Conservation (phyloP, 108 stramenopile genomes). For the Cyclotella baltica region DNA sequence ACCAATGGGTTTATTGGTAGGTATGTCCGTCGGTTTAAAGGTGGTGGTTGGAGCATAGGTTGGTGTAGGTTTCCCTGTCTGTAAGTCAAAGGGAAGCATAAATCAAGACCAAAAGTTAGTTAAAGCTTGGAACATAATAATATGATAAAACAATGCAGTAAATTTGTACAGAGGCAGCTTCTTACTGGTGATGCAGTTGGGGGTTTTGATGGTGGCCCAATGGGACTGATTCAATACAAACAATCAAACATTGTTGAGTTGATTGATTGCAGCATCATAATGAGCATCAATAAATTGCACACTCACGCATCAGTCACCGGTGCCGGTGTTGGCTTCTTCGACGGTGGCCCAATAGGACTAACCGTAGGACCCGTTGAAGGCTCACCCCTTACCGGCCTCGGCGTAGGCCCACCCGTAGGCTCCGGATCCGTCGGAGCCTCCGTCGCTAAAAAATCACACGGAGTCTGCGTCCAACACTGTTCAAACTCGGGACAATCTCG, state of each 20-base stretch:
- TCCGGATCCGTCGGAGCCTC: conserved; percentile 32
- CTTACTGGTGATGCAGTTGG: too few relatives aligned
- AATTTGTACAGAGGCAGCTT: too few relatives aligned
- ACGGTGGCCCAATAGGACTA: conserved; percentile 39
- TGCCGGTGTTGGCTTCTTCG: conserved; percentile 27
- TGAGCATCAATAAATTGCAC: too few relatives aligned
- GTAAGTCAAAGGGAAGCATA: neutral
- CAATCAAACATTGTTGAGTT: too few relatives aligned
- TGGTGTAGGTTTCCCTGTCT: conserved; percentile 30
- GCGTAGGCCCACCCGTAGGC: conserved; percentile 11
- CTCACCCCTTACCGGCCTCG: conserved; percentile 20
- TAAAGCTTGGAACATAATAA: neutral
- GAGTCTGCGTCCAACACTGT: conserved; percentile 53
- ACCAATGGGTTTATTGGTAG: neutral
- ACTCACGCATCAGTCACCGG: conserved; percentile 6
- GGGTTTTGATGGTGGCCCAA: too few relatives aligned
- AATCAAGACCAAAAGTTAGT: neutral
- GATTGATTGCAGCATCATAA: too few relatives aligned
- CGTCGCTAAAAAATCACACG: conserved; percentile 51
- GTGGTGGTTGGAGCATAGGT: conserved; percentile 43
- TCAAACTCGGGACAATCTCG: conserved; percentile 47
- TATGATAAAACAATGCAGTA: too few relatives aligned
- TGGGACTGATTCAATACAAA: too few relatives aligned
- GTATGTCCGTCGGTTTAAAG: conserved; percentile 30
- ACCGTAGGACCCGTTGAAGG: conserved; percentile 21